Base-by-base conservation (phyloP, 768 basidiomycete species). In the Lyophyllum semitale region DNA sequence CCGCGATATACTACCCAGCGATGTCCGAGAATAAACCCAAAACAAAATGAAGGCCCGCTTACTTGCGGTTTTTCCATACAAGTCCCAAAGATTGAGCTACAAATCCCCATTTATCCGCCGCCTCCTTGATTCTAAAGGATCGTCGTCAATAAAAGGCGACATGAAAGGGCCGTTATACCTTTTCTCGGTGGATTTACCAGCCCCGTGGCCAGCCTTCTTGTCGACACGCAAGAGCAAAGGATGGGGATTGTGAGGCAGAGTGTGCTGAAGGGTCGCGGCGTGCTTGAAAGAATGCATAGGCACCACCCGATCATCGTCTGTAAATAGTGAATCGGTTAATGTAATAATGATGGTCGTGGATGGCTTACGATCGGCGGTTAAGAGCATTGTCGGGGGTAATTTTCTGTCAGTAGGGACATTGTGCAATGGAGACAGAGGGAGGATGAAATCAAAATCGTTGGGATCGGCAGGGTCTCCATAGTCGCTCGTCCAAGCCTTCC, bases 271-370 rank as follows among this genome's bases (percentile, higher is more conserved):
- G n/a, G 84, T 84, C 15, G 92, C 92, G 0, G 87, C 85, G 48
- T 84, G 78, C 71, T 94, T 94, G 81, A 89, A 92, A 8, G 90
- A 89, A 70, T 93, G 92, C 66, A 91, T 73, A 1, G 90, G 89
- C 4, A 93, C 90, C n/a, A 93, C 91, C 30, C 91, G 86, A 63
- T 91, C 89, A 60, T 93, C 91, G 58, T 91, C 89, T 91, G 29
- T 8, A 49, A 11, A 42, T 25, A 38, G 17, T 1, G 9, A 20
- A 18, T 55, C 4, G 60, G 47, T 25, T 6, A 47, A 44, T 8
- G 26, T n/a, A 23, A 37, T 27, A 6, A 18, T 9, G 12, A 30
- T 8, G 7, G 38, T 17, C 25, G 13, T 17, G 25, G 17, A 29
- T 41, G 18, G 78, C 88, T 59, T 67, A 92, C 88, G 89, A 67